phyloP scores from a whole-genome alignment of 495 filamentous ascomycete genomes.

The Rostrohypoxylon terebratum region DNA sequence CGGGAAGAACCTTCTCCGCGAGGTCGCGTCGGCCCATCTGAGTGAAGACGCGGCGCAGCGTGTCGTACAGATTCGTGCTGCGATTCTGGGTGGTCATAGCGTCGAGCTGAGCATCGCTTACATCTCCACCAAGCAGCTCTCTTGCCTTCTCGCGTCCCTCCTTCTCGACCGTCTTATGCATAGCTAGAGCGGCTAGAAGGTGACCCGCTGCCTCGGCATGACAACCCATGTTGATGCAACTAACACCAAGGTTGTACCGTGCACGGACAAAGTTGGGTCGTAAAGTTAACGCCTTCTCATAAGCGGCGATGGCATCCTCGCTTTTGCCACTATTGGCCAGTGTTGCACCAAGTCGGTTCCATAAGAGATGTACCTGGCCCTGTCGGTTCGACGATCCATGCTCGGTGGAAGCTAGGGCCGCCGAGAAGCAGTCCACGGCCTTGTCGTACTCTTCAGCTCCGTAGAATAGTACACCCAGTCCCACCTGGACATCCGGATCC shows the following conservation, averaged over 20 bases:
- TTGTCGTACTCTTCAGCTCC: slow-evolving; percentile 97
- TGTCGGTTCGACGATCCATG: slow-evolving; percentile 78
- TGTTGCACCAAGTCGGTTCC: slow-evolving; percentile 97
- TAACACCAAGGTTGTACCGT: slow-evolving; percentile 95
- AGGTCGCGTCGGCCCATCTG: slow-evolving; percentile 93
- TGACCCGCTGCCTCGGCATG: slow-evolving; percentile 93
- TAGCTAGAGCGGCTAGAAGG: slow-evolving; percentile 90
- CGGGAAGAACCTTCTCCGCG: slow-evolving; percentile 83
- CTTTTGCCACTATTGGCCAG: slow-evolving; percentile 92
- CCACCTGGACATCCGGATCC: slow-evolving; percentile 98
- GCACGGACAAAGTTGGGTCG: slow-evolving; percentile 96
- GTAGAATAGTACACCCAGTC: slow-evolving; percentile 97
- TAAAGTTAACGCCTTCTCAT: slow-evolving; percentile 88
- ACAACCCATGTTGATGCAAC: slow-evolving; percentile 97
- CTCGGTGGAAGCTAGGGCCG: slow-evolving; percentile 85
- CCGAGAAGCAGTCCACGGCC: slow-evolving; percentile 96
- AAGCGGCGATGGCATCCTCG: slow-evolving; percentile 96
- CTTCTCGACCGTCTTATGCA: slow-evolving; percentile 94
- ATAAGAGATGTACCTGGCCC: slow-evolving; percentile 88
- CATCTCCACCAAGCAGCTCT: slow-evolving; percentile 78
- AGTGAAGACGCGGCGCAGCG: slow-evolving; percentile 87
- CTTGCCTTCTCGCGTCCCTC: slow-evolving; percentile 84
- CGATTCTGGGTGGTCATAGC: slow-evolving; percentile 90
- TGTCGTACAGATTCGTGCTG: slow-evolving; percentile 96
- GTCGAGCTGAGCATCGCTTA: slow-evolving; percentile 76